These are phyloP conservation scores for Serendipita sp. DNA, from an alignment of 768 basidiomycete genomes.

Conservation along the genomic window DNA sequence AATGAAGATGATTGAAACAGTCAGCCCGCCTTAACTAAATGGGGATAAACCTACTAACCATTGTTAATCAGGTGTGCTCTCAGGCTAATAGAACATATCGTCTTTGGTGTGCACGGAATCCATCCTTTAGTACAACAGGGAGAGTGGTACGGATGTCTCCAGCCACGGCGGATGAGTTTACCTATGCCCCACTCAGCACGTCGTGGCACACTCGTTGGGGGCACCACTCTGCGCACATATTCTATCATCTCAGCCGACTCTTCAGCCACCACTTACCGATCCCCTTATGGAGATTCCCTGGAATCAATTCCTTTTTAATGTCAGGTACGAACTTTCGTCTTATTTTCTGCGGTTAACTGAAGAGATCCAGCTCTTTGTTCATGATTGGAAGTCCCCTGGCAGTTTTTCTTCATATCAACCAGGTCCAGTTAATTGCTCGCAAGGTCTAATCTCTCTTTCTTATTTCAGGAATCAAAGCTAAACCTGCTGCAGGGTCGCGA, in stretches of 20 bases:
- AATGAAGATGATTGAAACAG: constrained; percentile 28
- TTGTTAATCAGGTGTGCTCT: constrained; percentile 16
- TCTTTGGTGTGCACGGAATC: constrained; percentile 28
- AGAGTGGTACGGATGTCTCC: constrained; percentile 16
- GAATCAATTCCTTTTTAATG: constrained; percentile 23
- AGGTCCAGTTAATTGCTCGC: constrained; percentile 27
- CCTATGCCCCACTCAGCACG: constrained; percentile 15
- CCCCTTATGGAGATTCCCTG: not conserved
- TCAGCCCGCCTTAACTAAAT: constrained; percentile 3
- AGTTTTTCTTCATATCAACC: constrained; percentile 28
- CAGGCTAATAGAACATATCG: constrained; percentile 28
- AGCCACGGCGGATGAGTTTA: not conserved
- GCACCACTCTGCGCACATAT: constrained; percentile 27
- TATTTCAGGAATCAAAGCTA: not conserved
- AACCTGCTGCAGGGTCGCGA: constrained; percentile 20
- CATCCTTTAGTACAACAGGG: constrained; percentile 23
- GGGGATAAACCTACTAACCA: not conserved
- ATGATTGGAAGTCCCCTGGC: constrained; percentile 26
- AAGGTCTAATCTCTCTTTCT: constrained; percentile 13
- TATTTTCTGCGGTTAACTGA: not conserved
- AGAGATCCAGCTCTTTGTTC: constrained; percentile 19
- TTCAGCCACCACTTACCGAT: constrained; percentile 19
- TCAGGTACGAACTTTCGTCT: constrained; percentile 9
- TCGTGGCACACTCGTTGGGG: constrained; percentile 29
- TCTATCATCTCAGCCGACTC: constrained; percentile 27